Base-by-base conservation (phyloP, 1,284 basidiomycete species). In the Porodaedalea pini region DNA sequence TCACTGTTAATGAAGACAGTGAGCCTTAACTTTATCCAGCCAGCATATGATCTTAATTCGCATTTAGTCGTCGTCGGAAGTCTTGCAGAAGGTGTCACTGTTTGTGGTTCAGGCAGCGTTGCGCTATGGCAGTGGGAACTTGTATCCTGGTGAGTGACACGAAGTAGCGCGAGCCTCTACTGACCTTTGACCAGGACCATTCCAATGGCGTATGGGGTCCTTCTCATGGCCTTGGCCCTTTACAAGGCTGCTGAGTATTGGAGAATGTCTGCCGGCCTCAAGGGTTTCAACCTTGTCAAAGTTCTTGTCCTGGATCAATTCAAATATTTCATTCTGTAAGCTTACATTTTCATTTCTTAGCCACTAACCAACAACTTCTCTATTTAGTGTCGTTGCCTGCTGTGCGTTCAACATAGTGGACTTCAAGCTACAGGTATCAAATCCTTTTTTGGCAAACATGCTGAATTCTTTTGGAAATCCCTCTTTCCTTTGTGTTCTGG, bases 241-340 rank as follows among this genome's bases (percentile, higher is more conserved):
- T 41, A 17, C 19, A 57, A 57, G 21, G 48, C 49, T 44, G 34
- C 39, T 8, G 49, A 51, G 10, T 51, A 51, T 32, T 57, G 55
- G 55, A 39, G 55, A 19, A 34, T 23, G 31, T 45, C 40, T 15
- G n/a, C 34, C 11, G 52, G 52, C 7, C n/a, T 57, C 19, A 29
- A 34, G 15, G 49, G 40, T 2, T 43, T 41, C 25, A 34, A 5
- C 27, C 55, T 57, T 27, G 36, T 57, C 6, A 51, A 50, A 11
- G 49, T 51, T 13, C 47, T 57, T n/a, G 23, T 57, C 4, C 17
- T 19, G 27, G 55, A 57, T 43, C 55, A 57, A 44, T 32, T 34
- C n/a, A 17, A 41, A 6, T 51, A 57, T 29, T 57, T 43, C 17
- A 17, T 51, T 32, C 29, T 51, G 55, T 57, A 44, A 31, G 37